Conservation (phyloP, 1,139 yeast species). For the Geotrichum bryndzae region DNA sequence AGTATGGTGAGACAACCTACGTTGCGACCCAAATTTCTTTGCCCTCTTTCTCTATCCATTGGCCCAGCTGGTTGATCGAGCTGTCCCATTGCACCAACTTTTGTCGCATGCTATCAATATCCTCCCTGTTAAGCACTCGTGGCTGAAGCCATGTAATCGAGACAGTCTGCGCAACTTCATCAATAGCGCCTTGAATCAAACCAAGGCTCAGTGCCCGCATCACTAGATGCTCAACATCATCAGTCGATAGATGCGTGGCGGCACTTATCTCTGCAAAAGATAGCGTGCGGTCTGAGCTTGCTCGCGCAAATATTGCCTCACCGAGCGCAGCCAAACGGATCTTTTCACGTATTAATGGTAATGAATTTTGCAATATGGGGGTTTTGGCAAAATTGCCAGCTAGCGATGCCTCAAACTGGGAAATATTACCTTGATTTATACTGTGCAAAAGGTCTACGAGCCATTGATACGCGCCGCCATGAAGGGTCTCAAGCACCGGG, state of each 20-base stretch:
- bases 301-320: conserved; percentile 77
- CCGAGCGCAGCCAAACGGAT: conserved; percentile 87
- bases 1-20: conserved; percentile 5
- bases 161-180: conserved; percentile 74
- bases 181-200: conserved; percentile 77
- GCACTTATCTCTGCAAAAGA: conserved; percentile 66
- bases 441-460: conserved; percentile 61
- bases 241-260: conserved; percentile 60
- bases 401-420: conserved; percentile 50
- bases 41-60: conserved; percentile 53
- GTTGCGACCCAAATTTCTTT: conserved; percentile 49
- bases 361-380: conserved; percentile 55
- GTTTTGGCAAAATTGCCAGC: conserved; percentile 41
- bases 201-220: conserved; percentile 87
- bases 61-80: conserved; percentile 61
- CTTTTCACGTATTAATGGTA: conserved; percentile 76
- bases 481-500: conserved; percentile 62
- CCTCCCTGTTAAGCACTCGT: conserved; percentile 75
- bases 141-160: conserved; percentile 94
- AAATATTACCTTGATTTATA: conserved; percentile 73
- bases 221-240: conserved; percentile 82
- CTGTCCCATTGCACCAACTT: conserved; percentile 73
- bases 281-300: conserved; percentile 67
- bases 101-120: conserved; percentile 68
- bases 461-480: conserved; percentile 59